Evolutionary conservation across 495 filamentous ascomycete species (phyloP).

Genomic region (Talaromyces trachyspermus): DNA sequence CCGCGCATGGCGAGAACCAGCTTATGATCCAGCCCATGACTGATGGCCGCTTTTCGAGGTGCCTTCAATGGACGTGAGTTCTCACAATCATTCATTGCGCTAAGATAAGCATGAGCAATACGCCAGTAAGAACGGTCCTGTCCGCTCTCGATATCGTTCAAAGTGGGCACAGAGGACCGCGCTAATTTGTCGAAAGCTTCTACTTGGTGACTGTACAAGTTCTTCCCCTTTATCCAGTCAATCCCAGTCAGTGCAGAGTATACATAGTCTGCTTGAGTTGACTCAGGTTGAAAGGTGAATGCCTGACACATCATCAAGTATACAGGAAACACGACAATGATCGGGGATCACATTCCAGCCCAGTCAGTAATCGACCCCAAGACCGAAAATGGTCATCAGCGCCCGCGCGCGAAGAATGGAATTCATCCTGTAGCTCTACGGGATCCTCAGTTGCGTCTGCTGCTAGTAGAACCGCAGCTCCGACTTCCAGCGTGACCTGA

Average conservation of each 20-base stretch:
- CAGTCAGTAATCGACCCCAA: slow-evolving; percentile 3
- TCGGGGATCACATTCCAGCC: slow-evolving; percentile 1
- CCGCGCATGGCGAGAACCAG: background rate
- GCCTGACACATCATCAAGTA: slow-evolving; percentile 4
- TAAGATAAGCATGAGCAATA: background rate
- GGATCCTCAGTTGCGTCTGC: background rate
- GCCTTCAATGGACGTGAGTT: background rate
- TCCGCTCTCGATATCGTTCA: background rate
- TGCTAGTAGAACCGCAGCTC: background rate
- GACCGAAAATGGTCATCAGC: background rate
- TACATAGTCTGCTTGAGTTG: slow-evolving; percentile 4
- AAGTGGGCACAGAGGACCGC: background rate
- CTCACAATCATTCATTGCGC: background rate
- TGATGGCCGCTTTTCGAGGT: background rate
- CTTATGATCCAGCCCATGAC: background rate
- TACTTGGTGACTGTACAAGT: background rate
- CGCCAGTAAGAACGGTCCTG: slow-evolving; percentile 4
- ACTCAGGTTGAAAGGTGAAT: background rate
- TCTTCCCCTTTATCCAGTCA: slow-evolving; percentile 4
- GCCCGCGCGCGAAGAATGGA: slow-evolving; percentile 1
- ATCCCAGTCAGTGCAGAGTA: slow-evolving; percentile 1
- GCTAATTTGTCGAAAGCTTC: background rate
- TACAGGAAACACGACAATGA: background rate
- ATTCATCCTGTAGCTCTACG: background rate
- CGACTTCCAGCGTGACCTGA: slow-evolving; percentile 1